Base-by-base conservation (phyloP, 2,329 filamentous ascomycete genomes). In the Fulvia fulva region DNA sequence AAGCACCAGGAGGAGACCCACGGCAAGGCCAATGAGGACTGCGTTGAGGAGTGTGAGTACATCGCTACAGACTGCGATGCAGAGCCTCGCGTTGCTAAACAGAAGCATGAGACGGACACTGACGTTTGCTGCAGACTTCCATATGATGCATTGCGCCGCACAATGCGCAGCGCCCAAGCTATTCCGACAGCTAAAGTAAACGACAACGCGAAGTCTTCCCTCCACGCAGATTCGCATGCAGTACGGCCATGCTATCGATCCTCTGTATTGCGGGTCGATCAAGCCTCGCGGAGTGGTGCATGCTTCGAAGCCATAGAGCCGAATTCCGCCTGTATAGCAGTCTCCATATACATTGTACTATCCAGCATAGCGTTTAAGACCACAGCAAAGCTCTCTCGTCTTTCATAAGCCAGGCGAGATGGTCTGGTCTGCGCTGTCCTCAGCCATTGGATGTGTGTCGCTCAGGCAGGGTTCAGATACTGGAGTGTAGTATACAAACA, bases 11-110 rank as follows among this genome's bases (percentile, higher is more conserved):
- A 91, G 72, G 84, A 88, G 68, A 83, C 87, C 65, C 86, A 88
- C 69, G 82, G 83, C 77, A 86, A 87, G 78, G 87, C 87, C 70
- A 86, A 89, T 72, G 94, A 99, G 84, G 92, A 97, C 81, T 99
- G 94, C 73, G 91, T 97, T 68, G 94, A 99, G 83, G 94, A 99
- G 83, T 99, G 94, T 97, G 88, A 79, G 92, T 86, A 30, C n/a
- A 32, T 7, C 26, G 22, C 25, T 19, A 50, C 26, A 23, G 21
- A n/a, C 9, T 25, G 44, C 19, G 19, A 6, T 11, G 44, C 44
- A 25, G 19, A 12, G 23, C 44, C 4, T n/a, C 25, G 21, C 14
- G 21, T 28, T 23, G 21, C 14, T 11, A 12, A 25, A 11, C n/a
- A 7, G 34, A 34, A 2, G 30, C 8, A 22, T 28, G 37, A 22